Conservation (phyloP, 164 flowering plant species). For the Macadamia tetraphylla region DNA sequence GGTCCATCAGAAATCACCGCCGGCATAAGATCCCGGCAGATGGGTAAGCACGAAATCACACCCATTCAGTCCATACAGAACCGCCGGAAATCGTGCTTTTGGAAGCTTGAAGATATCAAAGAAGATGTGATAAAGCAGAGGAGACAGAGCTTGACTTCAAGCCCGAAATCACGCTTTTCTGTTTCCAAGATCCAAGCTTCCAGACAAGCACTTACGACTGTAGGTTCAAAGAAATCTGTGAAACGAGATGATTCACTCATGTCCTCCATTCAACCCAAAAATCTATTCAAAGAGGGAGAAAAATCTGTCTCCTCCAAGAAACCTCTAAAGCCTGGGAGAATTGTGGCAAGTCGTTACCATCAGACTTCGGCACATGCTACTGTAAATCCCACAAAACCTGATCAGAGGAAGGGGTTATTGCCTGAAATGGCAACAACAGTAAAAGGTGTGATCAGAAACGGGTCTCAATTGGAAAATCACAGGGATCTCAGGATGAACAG, state of each 20-base stretch:
- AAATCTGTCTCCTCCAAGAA: constrained; percentile 39
- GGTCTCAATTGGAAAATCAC: constrained; percentile 18
- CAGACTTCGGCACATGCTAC: constrained; percentile 20
- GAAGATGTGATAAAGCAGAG: constrained; percentile 41
- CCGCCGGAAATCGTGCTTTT: constrained; percentile 61
- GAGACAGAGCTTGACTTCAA: constrained; percentile 45
- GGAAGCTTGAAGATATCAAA: constrained; percentile 53
- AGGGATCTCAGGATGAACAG: not conserved
- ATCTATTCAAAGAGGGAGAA: constrained; percentile 58
- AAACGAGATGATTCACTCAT: constrained; percentile 46
- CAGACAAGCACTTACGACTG: constrained; percentile 43
- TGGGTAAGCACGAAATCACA: constrained; percentile 32
- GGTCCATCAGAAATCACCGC: constrained; percentile 42
- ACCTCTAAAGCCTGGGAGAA: constrained; percentile 46
- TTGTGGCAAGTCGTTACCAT: constrained; percentile 66
- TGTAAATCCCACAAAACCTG: constrained; percentile 12
- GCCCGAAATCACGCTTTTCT: constrained; percentile 42
- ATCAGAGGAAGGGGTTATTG: constrained; percentile 46
- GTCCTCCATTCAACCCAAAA: constrained; percentile 56
- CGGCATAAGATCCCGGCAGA: constrained; percentile 28
- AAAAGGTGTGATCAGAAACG: constrained; percentile 36
- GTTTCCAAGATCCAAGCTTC: constrained; percentile 23
- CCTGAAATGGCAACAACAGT: constrained; percentile 39
- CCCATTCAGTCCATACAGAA: constrained; percentile 34
- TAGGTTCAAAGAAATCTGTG: constrained; percentile 39